Evolutionary conservation across 2,329 filamentous ascomycete genomes (phyloP), one percentile per base, ranked within the genome.

Genomic region (Calonectria crousiana): DNA sequence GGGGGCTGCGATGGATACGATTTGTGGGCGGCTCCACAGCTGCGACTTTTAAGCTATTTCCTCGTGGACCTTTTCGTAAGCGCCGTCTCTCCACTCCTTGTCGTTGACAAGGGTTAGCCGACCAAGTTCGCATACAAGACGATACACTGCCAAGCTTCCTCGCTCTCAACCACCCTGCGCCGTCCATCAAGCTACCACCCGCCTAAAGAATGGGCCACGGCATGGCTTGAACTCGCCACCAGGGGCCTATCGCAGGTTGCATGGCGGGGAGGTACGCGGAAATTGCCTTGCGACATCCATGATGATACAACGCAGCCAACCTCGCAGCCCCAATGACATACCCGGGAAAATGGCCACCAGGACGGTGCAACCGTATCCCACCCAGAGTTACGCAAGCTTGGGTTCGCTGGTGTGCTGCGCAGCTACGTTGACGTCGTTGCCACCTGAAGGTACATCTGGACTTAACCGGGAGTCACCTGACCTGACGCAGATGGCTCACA

Each of bases 291-390:
- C 34, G 18, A 62, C 32, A 32, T 38, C 44, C 16, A 16, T 30
- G 52, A 70, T 30, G 47, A 70, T 47, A 47, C 44, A 47, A 23
- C n/a, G 44, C 20, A 62, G 51, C 78, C 78, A 79, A 80, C 77
- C 72, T 64, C 13, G 60, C 53, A 64, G 44, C 41, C 28, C 62
- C 60, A 44, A 76, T 80, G 78, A 80, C 77, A 78, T 18, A 62
- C 56, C 38, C 34, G 49, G 23, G 14, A 56, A 58, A 47, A 38
- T 26, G 41, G 49, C 44, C 53, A 38, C 32, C 41, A 60, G 32
- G 34, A 67, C 38, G 70, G 64, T 67, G 65, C 51, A 73, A 73
- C 62, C 26, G 23, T 51, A 44, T 44, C 53, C n/a, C 18, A 58
- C 53, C 13, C 18, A 58, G 38, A 38, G 71, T 67, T 41, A 18